Conservation (phyloP, 2,329 filamentous ascomycete species). For the Tolypocladium tundrense region DNA sequence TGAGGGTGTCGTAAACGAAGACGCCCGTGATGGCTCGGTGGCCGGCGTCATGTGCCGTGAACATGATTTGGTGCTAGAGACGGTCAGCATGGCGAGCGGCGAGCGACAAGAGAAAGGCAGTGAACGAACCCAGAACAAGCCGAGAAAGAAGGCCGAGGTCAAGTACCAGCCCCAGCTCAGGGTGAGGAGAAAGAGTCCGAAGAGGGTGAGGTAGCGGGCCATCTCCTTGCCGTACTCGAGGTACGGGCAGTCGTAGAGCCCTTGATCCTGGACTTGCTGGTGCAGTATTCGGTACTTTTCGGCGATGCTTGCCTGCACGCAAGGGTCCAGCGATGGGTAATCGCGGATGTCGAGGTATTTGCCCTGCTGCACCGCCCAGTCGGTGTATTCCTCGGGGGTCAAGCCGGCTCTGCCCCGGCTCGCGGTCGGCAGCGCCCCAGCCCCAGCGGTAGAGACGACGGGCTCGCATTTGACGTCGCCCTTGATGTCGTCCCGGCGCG, state of each 20-base stretch:
- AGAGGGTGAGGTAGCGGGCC: slow-evolving; percentile 58
- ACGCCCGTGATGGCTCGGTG: slow-evolving; percentile 96
- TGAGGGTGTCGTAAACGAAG: slow-evolving; percentile 70
- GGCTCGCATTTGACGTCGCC: neutral
- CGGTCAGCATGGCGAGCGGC: neutral
- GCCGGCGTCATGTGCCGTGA: slow-evolving; percentile 87
- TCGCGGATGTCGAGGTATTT: slow-evolving; percentile 65
- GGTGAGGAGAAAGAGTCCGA: slow-evolving; percentile 48
- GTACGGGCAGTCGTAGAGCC: slow-evolving; percentile 80
- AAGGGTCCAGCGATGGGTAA: slow-evolving; percentile 68
- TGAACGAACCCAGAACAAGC: slow-evolving; percentile 19
- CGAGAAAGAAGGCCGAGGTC: slow-evolving; percentile 63
- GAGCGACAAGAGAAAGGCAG: neutral
- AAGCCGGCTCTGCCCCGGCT: neutral
- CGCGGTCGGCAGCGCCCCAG: neutral
- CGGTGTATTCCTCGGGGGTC: slow-evolving; percentile 70
- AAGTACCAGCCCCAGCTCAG: slow-evolving; percentile 57
- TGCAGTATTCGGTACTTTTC: slow-evolving; percentile 71
- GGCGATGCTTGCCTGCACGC: slow-evolving; percentile 66
- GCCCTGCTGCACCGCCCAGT: slow-evolving; percentile 64
- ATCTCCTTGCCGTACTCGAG: slow-evolving; percentile 66
- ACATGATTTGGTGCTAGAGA: slow-evolving; percentile 91
- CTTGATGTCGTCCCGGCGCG: neutral
- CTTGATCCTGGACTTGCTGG: slow-evolving; percentile 59
- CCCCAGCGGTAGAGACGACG: neutral